These are phyloP conservation scores for Coemansia sp. DNA, from an alignment of 192 early-diverging fungal species.

Conservation along the genomic window DNA sequence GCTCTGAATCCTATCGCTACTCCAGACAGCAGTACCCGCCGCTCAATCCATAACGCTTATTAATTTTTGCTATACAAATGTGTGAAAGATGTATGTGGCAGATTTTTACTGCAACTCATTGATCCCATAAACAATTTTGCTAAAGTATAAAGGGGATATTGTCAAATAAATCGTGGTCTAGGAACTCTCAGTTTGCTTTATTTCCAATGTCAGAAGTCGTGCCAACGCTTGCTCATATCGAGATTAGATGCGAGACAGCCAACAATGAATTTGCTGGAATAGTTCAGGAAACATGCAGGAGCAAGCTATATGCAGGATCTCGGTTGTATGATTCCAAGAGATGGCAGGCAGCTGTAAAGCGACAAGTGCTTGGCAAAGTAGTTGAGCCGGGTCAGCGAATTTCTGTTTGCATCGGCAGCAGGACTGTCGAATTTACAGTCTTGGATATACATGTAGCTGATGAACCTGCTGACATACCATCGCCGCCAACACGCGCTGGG, in stretches of 20 bases:
- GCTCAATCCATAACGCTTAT: conserved; percentile 18
- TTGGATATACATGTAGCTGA: neutral
- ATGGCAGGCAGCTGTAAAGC: conserved; percentile 3
- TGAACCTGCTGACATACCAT: neutral
- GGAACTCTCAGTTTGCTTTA: neutral
- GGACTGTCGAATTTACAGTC: neutral
- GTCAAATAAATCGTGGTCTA: neutral
- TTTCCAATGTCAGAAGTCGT: neutral
- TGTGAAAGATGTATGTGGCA: neutral
- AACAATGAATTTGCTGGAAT: neutral
- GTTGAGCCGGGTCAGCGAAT: neutral
- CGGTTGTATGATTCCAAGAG: neutral
- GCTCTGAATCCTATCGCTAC: conserved; percentile 29
- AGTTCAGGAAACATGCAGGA: neutral
- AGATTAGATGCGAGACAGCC: neutral
- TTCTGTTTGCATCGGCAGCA: neutral
- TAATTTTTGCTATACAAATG: no score
- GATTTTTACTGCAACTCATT: neutral
- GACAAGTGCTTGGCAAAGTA: neutral
- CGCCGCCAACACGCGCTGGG: neutral
- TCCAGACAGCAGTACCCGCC: conserved; percentile 25
- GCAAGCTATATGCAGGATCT: neutral
- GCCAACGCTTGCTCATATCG: neutral
- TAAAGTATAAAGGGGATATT: neutral
- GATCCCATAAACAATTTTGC: neutral